Base-by-base conservation (phyloP, 2,329 filamentous ascomycete genomes). In the Penicillium digitatum region DNA sequence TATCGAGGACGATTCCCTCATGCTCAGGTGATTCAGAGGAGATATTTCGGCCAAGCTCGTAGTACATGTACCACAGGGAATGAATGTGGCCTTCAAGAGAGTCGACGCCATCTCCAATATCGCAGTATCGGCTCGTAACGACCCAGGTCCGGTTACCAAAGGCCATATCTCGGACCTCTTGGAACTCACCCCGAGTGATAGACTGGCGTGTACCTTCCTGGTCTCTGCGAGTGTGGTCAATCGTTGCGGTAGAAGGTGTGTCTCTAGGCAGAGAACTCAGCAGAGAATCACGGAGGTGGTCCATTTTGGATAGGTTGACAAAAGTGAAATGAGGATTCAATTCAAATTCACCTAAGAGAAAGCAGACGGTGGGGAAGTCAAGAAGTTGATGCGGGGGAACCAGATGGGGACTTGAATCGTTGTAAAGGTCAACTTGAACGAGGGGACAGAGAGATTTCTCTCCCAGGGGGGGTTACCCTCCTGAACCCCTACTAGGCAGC, bases 61-160 rank as follows among this genome's bases (percentile, higher is more conserved):
- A 67, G 47, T 66, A 66, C 11, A 62, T 56, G 37, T 66, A 57
- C 64, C 63, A 66, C 1, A 66, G 26, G 20, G 49, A 53, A 58
- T 63, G 65, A 5, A 65, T 22, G 31, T 61, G 29, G 1, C 10
- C 8, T 22, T 62, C 61, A 11, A 64, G 51, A 10, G 54, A 57
- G 20, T 65, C 62, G 0, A 62, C 60, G 1, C 58, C 51, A 35
- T 64, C 58, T 48, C 61, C 58, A 22, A 58, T 16, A 9, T 52
- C 26, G 53, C 61, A 65, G 56, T 61, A 65, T 31, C 58, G 39
- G 27, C n/a, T 12, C 16, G 31, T 59, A 18, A 54, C 22, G 24
- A 54, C 5, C 56, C 54, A 63, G 8, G 56, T 57, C n/a, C 61
- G 48, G 47, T 63, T 62, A 26, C 14, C 29, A 29, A 61, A 52